Conservation (phyloP, 2,329 filamentous ascomycete species). For the Neophaeococcomyces mojaviensis region DNA sequence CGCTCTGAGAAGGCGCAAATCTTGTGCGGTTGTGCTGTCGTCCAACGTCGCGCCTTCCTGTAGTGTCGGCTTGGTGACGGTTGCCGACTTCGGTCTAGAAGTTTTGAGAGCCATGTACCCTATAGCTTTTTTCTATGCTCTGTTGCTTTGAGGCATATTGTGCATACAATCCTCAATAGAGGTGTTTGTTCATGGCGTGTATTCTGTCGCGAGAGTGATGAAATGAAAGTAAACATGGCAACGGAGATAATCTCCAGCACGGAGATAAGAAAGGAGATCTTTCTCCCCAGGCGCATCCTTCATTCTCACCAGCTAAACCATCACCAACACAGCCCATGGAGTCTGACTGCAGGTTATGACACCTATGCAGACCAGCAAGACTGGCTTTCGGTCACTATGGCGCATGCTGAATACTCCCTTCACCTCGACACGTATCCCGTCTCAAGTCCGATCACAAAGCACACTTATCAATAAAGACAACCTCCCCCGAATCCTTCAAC, state of each 20-base stretch:
- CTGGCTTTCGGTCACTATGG: background rate
- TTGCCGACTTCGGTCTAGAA: background rate
- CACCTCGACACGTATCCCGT: background rate
- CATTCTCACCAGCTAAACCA: background rate
- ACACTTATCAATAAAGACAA: constrained; percentile 6
- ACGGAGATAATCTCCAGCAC: background rate
- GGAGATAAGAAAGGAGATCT: background rate
- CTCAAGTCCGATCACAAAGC: constrained; percentile 10
- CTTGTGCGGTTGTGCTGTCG: background rate
- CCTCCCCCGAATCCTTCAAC: constrained; percentile 39
- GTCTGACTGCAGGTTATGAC: constrained; percentile 5
- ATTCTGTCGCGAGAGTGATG: too few relatives aligned
- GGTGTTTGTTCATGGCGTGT: too few relatives aligned
- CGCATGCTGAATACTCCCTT: background rate
- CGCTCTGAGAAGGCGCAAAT: constrained; percentile 6
- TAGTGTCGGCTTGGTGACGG: background rate
- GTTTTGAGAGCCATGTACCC: too few relatives aligned
- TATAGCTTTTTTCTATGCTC: too few relatives aligned
- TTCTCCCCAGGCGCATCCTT: background rate
- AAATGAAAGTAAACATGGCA: too few relatives aligned
- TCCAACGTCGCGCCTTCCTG: background rate
- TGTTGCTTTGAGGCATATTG: too few relatives aligned
- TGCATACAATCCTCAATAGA: too few relatives aligned
- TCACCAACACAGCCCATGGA: constrained; percentile 3
- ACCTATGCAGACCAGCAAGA: constrained; percentile 5